Percentiles rank a stretch among this genome's conserved stretches.
phyloP scores from a whole-genome alignment of 1,284 basidiomycete genomes.

The Pascua guehoae region DNA sequence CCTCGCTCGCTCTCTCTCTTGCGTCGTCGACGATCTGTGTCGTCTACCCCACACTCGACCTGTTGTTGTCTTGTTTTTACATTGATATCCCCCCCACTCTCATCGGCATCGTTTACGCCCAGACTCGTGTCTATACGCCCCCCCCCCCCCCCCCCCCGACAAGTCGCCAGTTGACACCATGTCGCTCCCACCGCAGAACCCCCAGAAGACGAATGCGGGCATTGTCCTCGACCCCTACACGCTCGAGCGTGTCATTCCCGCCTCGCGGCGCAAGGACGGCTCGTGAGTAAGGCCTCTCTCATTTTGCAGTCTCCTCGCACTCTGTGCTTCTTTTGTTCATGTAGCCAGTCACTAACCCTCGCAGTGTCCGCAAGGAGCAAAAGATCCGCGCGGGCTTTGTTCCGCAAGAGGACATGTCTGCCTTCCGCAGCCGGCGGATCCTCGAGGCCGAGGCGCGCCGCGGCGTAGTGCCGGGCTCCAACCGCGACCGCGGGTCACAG shows the following conservation, averaged over 20 bases:
- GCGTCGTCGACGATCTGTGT: no score
- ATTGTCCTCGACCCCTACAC: constrained; percentile 79
- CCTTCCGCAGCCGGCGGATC: constrained; percentile 74
- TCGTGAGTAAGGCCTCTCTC: constrained; percentile 61
- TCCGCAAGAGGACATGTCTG: constrained; percentile 84
- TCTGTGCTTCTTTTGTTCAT: no score
- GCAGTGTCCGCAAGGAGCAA: constrained; percentile 78
- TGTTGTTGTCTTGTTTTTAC: no score
- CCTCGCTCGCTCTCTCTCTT: no score
- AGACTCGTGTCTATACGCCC: no score
- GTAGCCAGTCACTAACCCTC: not conserved
- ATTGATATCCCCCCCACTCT: no score
- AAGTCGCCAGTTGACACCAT: not conserved
- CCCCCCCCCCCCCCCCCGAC: not conserved
- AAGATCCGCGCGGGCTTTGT: constrained; percentile 91
- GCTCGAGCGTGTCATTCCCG: constrained; percentile 80
- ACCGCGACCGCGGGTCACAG: not conserved
- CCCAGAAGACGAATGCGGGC: constrained; percentile 67
- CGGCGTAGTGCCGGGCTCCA: constrained; percentile 35
- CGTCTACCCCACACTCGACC: no score
- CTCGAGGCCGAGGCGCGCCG: constrained; percentile 59
- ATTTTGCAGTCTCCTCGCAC: not conserved
- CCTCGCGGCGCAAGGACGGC: constrained; percentile 78
- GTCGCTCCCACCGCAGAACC: constrained; percentile 61
- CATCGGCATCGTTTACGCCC: no score